phyloP scores from a whole-genome alignment of 1,284 basidiomycete genomes.

The Rhodotorula sp. region DNA sequence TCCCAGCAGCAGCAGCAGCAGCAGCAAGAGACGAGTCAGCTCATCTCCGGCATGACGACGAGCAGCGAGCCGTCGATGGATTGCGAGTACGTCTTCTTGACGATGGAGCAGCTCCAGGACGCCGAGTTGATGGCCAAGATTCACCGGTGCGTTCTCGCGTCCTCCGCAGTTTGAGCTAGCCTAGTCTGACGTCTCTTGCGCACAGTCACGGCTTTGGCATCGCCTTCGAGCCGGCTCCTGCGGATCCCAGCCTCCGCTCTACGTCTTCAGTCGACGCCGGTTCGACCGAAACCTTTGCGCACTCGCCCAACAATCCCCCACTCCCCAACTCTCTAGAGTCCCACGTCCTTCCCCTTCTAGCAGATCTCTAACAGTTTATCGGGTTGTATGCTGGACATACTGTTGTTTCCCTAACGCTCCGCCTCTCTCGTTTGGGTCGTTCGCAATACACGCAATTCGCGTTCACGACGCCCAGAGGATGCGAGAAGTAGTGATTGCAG shows the following conservation, averaged over 20 bases:
- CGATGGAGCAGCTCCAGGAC: slow-evolving; percentile 19
- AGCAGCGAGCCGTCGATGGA: neutral
- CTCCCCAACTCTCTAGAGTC: too few relatives aligned
- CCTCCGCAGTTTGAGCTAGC: too few relatives aligned
- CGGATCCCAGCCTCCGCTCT: neutral
- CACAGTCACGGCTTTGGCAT: slow-evolving; percentile 27
- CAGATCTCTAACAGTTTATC: too few relatives aligned
- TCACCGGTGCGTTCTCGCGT: slow-evolving; percentile 9
- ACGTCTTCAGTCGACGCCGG: neutral
- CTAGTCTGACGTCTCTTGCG: neutral
- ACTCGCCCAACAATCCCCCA: neutral
- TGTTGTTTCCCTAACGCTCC: too few relatives aligned
- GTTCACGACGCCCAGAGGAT: neutral
- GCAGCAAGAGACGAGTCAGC: neutral
- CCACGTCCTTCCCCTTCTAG: too few relatives aligned
- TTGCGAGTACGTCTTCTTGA: slow-evolving; percentile 25
- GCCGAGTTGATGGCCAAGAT: slow-evolving; percentile 14
- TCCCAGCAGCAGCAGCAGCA: neutral
- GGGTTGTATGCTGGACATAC: too few relatives aligned
- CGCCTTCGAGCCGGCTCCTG: slow-evolving; percentile 9
- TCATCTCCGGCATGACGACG: neutral
- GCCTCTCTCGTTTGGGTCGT: too few relatives aligned
- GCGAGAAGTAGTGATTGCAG: too few relatives aligned
- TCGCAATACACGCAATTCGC: neutral
- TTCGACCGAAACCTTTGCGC: neutral